These are phyloP conservation scores for Exserohilum rostratum DNA, from an alignment of 2,329 filamentous ascomycete species.

Conservation along the genomic window DNA sequence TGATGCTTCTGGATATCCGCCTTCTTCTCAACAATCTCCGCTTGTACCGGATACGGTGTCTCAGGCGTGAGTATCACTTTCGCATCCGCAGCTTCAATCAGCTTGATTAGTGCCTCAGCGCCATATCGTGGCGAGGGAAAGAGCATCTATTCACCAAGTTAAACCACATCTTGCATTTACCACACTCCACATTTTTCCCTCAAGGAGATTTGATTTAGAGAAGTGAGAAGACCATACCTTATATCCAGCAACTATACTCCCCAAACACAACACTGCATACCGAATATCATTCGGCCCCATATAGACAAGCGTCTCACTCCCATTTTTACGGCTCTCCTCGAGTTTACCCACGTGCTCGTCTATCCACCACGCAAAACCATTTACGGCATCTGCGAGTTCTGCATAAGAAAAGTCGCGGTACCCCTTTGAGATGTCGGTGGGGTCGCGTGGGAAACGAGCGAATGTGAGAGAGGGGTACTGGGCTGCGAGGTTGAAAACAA, in stretches of 20 bases:
- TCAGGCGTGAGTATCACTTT: constrained; percentile 23
- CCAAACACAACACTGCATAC: constrained; percentile 45
- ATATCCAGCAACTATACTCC: constrained; percentile 51
- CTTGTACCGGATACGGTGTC: constrained; percentile 14
- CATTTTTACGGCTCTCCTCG: constrained; percentile 9
- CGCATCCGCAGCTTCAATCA: constrained; percentile 27
- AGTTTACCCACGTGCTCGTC: constrained; percentile 34
- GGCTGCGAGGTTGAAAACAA: neutral
- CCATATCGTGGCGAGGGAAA: constrained; percentile 31
- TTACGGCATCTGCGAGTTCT: constrained; percentile 34
- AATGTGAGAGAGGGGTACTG: constrained; percentile 3
- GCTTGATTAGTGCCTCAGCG: constrained; percentile 20
- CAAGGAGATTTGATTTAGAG: too few species aligned
- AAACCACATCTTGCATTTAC: too few species aligned
- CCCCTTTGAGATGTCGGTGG: constrained; percentile 18
- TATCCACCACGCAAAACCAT: constrained; percentile 35
- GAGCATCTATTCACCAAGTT: constrained; percentile 21
- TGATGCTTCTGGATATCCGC: constrained; percentile 15
- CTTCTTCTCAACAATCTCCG: constrained; percentile 19
- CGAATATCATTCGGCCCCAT: constrained; percentile 46
- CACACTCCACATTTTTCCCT: too few species aligned
- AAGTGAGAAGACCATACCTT: constrained; percentile 24
- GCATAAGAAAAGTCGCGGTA: constrained; percentile 38
- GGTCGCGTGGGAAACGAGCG: constrained; percentile 11
- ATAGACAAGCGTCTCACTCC: constrained; percentile 36